Evolutionary conservation across 495 filamentous ascomycete genomes (phyloP), one percentile per base, ranked within the genome.

Genomic region (Entonaema liquescens): DNA sequence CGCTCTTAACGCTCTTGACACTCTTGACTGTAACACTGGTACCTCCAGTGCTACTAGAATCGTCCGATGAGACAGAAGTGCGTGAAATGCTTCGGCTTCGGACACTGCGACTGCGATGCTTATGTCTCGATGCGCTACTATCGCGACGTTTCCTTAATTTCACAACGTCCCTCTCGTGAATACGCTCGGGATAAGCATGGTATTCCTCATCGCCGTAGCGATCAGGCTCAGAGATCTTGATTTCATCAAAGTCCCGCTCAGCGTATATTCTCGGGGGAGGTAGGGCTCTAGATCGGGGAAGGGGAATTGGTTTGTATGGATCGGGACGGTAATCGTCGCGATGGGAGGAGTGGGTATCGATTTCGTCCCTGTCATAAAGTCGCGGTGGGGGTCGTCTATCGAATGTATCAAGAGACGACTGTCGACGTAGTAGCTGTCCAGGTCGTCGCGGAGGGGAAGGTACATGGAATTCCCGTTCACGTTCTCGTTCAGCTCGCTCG

Each of bases 161-260:
- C 35, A 87, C 79, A 8, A 84, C 62, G 70, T 86, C 84, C 57
- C 79, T 81, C 73, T 87, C 85, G 5, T 74, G 73, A 29, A 85
- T 81, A 49, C 86, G 82, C 66, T 91, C 89, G 1, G 85, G 83
- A 47, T 84, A 84, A n/a, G 79, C 83, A 49, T 87, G 83, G 67
- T 84, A 91, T 58, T 91, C 87, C 2, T 92, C 90, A 56, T 93
- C 90, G 9, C 87, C 90, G 72, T 88, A 90, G 28, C 81, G 83
- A 47, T 90, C 87, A 2, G 87, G 88, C 57, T 93, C 91, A 1
- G 88, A 85, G 54, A 93, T 86, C 29, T 86, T 83, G 65, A 93
- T 91, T 57, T 92, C 89, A 19, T 85, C 83, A 71, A 74, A 79
- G 25, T 86, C 85, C 59, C 79, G 83, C 75, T 80, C 84, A 55